Conservation (phyloP, 2,329 filamentous ascomycete species). For the Paecilomyces variotii region DNA sequence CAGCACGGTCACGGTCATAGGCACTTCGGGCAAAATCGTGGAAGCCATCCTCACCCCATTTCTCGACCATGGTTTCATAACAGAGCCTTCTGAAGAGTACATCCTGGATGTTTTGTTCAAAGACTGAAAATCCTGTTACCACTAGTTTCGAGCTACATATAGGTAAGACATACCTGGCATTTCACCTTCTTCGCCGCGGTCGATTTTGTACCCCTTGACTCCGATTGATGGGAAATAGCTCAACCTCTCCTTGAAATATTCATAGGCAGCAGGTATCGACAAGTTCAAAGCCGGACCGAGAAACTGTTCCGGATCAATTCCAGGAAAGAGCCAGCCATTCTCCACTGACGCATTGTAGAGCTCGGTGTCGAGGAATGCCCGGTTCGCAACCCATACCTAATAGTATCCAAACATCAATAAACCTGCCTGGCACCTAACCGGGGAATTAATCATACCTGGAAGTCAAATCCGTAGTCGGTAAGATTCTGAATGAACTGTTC, state of each 20-base stretch:
- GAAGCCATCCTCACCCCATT: not conserved
- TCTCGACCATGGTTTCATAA: conserved; percentile 1
- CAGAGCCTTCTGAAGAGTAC: not conserved
- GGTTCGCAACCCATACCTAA: conserved; percentile 26
- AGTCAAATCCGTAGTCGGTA: conserved; percentile 20
- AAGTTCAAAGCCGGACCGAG: conserved; percentile 28
- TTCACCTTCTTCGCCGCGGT: conserved; percentile 32
- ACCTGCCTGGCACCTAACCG: no score
- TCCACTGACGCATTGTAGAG: conserved; percentile 22
- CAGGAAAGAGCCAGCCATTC: conserved; percentile 25
- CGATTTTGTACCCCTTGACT: conserved; percentile 32
- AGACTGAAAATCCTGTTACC: conserved; percentile 4
- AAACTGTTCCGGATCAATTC: conserved; percentile 17
- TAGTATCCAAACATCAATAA: not conserved
- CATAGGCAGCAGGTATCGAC: conserved; percentile 27
- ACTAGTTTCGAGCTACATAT: not conserved
- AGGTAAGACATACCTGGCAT: conserved; percentile 20
- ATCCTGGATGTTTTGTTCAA: conserved; percentile 28
- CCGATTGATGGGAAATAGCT: conserved; percentile 24
- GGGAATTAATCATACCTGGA: conserved; percentile 16
- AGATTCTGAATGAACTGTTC: not conserved
- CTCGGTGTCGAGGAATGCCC: conserved; percentile 23
- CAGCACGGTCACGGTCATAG: not conserved
- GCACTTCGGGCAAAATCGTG: not conserved
- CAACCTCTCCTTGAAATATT: conserved; percentile 24